A percentile compares a stretch with the other conserved stretches of the same genome.
These are phyloP conservation scores for Epichloe gansuensis DNA, from an alignment of 2,329 filamentous ascomycete genomes.

Conservation along the genomic window DNA sequence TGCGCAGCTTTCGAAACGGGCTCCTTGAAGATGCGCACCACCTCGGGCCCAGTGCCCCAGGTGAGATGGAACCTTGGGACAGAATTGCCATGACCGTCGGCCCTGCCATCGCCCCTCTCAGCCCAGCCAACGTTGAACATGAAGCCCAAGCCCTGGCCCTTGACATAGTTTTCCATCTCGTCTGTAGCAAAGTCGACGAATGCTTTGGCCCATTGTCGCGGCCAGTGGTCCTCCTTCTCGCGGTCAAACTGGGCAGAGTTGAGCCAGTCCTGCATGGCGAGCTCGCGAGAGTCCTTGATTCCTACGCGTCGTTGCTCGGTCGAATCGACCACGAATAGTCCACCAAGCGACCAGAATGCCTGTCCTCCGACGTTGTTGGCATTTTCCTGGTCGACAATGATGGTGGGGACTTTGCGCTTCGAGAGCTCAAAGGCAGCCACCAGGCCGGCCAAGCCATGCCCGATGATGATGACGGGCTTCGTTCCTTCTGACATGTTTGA, in stretches of 20 bases:
- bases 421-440: conserved; percentile 46
- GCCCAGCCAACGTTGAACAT: conserved; percentile 46
- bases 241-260: conserved; percentile 46
- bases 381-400: conserved; percentile 47
- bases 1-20: conserved; percentile 40
- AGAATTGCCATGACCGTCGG: conserved; percentile 47
- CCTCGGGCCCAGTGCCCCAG: conserved; percentile 49
- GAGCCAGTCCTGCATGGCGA: conserved; percentile 48
- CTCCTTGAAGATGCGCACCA: conserved; percentile 43
- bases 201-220: conserved; percentile 47
- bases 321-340: conserved; percentile 47
- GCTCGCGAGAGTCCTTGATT: conserved; percentile 42
- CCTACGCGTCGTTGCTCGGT: conserved; percentile 42
- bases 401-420: conserved; percentile 32
- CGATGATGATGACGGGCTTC: conserved; percentile 40
- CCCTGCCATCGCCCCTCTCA: conserved; percentile 42
- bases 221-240: conserved; percentile 42
- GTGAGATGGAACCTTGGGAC: conserved; percentile 50
- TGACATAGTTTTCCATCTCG: conserved; percentile 45
- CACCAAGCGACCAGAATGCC: conserved; percentile 52
- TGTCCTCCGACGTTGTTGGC: conserved; percentile 44
- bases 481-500: conserved; percentile 10
- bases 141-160: conserved; percentile 38
- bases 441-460: conserved; percentile 44
- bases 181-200: conserved; percentile 49